These are phyloP conservation scores for Seiridium unicorne DNA, from an alignment of 2,329 filamentous ascomycete genomes.

Conservation along the genomic window DNA sequence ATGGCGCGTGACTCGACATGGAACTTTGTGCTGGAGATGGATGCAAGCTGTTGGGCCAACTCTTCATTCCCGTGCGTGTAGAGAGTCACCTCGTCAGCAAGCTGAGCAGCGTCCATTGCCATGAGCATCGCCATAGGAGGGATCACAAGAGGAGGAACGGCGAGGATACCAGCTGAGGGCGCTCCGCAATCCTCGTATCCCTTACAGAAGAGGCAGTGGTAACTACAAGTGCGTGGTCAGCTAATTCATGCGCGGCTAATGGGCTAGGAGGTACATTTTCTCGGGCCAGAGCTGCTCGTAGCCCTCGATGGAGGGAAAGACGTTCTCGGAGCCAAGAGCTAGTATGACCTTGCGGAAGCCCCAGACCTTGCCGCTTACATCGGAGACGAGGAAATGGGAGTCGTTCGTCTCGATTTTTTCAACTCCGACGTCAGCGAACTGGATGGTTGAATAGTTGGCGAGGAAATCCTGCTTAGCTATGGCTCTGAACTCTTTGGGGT, in stretches of 20 bases:
- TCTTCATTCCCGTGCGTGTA: conserved; percentile 20
- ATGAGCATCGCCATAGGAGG: conserved; percentile 11
- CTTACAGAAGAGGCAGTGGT: conserved; percentile 60
- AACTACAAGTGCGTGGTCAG: conserved; percentile 29
- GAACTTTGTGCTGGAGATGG: neutral
- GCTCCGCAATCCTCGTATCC: conserved; percentile 56
- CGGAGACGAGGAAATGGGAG: conserved; percentile 27
- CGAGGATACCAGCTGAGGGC: conserved; percentile 10
- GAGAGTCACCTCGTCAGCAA: conserved; percentile 15
- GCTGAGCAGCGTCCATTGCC: conserved; percentile 16
- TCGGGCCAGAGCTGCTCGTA: conserved; percentile 54
- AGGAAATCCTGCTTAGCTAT: neutral
- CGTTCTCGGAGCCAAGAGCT: conserved; percentile 51
- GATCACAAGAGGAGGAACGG: conserved; percentile 7
- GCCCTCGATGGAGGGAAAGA: conserved; percentile 48
- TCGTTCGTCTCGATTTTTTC: neutral
- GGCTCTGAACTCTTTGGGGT: neutral
- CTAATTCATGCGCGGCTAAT: neutral
- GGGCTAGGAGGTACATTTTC: conserved; percentile 37
- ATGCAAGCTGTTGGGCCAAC: conserved; percentile 10
- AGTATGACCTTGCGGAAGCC: conserved; percentile 53
- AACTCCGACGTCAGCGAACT: neutral
- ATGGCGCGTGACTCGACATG: neutral
- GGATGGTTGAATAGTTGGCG: neutral
- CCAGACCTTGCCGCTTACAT: conserved; percentile 40